Evolutionary conservation across 1,139 yeast genomes (phyloP).

Genomic region (Nakaseomyces glabratus): DNA sequence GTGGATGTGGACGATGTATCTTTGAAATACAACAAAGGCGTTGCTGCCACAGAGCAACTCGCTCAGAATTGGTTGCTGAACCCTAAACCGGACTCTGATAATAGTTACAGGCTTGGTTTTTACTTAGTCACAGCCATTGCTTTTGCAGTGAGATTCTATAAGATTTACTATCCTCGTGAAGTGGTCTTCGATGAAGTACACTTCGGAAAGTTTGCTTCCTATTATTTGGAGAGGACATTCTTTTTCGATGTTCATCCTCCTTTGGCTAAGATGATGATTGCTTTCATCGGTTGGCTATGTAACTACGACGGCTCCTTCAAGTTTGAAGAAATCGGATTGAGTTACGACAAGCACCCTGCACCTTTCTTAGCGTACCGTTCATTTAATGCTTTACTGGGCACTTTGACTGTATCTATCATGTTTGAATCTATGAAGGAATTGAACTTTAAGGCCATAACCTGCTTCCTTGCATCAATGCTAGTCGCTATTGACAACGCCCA

Average conservation of each 20-base stretch:
- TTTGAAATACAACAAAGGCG: slow-evolving; percentile 15
- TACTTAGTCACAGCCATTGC: slow-evolving; percentile 54
- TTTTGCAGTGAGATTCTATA: slow-evolving; percentile 59
- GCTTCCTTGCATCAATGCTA: slow-evolving; percentile 68
- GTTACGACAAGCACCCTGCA: slow-evolving; percentile 63
- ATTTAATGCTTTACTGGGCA: slow-evolving; percentile 73
- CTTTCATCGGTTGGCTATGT: slow-evolving; percentile 77
- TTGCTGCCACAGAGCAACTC: slow-evolving; percentile 11
- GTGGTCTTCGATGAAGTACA: slow-evolving; percentile 98
- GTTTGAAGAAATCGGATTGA: slow-evolving; percentile 84
- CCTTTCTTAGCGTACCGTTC: slow-evolving; percentile 87
- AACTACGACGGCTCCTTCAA: slow-evolving; percentile 88
- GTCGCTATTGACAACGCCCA: slow-evolving; percentile 91
- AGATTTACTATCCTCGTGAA: slow-evolving; percentile 63
- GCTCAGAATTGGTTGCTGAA: slow-evolving; percentile 24
- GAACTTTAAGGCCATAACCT: slow-evolving; percentile 70
- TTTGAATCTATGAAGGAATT: slow-evolving; percentile 76
- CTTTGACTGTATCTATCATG: slow-evolving; percentile 72
- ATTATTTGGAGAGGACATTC: slow-evolving; percentile 71
- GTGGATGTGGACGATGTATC: slow-evolving; percentile 17
- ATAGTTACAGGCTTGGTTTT: slow-evolving; percentile 16
- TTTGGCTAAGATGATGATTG: slow-evolving; percentile 86
- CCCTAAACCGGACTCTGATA: slow-evolving; percentile 20
- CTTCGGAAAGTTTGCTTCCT: slow-evolving; percentile 92
- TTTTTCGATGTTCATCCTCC: slow-evolving; percentile 98